Evolutionary conservation across 768 basidiomycete genomes (phyloP).

Genomic region (Sutorius australiensis): DNA sequence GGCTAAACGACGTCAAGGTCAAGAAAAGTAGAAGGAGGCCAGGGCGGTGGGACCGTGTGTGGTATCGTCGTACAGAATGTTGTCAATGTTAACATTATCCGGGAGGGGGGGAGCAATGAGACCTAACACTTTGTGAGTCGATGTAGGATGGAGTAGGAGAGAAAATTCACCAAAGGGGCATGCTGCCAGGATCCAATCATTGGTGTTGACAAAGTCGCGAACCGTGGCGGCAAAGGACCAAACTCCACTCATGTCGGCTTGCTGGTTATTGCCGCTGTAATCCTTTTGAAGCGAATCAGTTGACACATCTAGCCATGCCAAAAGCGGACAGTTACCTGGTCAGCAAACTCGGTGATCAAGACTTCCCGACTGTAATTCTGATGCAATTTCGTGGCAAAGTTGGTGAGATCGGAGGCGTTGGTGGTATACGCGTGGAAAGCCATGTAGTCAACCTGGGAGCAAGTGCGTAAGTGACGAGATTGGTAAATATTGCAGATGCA

Average conservation of each 20-base stretch:
- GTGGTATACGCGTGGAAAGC: constrained; percentile 72
- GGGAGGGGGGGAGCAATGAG: constrained; percentile 34
- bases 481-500: neutral
- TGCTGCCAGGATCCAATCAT: constrained; percentile 30
- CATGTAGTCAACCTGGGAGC: constrained; percentile 47
- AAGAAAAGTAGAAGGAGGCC: constrained; percentile 40
- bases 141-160: neutral
- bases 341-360: constrained; percentile 69
- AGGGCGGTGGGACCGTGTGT: constrained; percentile 41
- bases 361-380: constrained; percentile 39
- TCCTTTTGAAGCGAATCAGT: constrained; percentile 37
- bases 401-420: constrained; percentile 42
- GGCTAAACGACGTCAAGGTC: too few relatives aligned
- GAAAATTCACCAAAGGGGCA: constrained; percentile 59
- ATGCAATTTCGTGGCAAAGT: constrained; percentile 48
- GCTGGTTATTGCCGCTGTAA: constrained; percentile 42
- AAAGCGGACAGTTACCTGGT: constrained; percentile 41
- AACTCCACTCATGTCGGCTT: constrained; percentile 37
- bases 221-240: constrained; percentile 43
- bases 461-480: neutral
- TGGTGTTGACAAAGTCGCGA: constrained; percentile 34
- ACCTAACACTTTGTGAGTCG: constrained; percentile 36
- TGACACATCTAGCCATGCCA: neutral
- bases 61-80: constrained; percentile 24
- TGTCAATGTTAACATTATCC: constrained; percentile 43